These are phyloP conservation scores for Fusarium liriodendri DNA, from an alignment of 2,329 filamentous ascomycete genomes.

Conservation along the genomic window DNA sequence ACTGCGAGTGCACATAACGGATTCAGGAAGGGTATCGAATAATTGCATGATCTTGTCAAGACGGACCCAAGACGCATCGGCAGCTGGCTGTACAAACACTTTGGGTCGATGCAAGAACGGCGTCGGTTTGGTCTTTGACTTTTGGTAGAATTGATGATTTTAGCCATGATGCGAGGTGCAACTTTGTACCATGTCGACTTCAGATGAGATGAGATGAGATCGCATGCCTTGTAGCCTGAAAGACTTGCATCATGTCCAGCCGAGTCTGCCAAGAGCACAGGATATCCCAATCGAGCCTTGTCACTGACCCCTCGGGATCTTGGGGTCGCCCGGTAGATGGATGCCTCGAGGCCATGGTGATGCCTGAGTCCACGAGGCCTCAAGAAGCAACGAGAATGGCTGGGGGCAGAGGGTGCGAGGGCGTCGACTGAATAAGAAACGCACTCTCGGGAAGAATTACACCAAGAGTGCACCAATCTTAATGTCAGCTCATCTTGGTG, in stretches of 20 bases:
- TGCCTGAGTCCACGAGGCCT: neutral
- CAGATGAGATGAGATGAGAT: neutral
- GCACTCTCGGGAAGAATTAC: neutral
- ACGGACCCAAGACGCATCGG: neutral
- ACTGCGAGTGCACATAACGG: conserved; percentile 2
- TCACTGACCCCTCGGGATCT: neutral
- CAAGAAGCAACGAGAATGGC: neutral
- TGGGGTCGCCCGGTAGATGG: neutral
- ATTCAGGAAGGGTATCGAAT: neutral
- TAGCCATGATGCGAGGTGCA: neutral
- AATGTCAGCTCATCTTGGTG: neutral
- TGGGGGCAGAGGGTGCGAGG: neutral
- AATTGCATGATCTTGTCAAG: neutral
- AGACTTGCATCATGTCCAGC: neutral
- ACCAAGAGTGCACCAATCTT: neutral
- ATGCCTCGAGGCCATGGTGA: neutral
- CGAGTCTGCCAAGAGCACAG: neutral
- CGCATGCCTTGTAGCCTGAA: neutral
- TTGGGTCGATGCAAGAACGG: neutral
- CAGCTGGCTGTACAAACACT: neutral
- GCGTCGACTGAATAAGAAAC: neutral
- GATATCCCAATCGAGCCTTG: conserved; percentile 1
- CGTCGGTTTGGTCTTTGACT: neutral
- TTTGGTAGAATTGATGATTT: conserved; percentile 6
- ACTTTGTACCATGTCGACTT: neutral